Percentiles rank a stretch among this genome's conserved stretches.
Conservation (phyloP, 208 protist species). For the Trypanosoma lewisi region DNA sequence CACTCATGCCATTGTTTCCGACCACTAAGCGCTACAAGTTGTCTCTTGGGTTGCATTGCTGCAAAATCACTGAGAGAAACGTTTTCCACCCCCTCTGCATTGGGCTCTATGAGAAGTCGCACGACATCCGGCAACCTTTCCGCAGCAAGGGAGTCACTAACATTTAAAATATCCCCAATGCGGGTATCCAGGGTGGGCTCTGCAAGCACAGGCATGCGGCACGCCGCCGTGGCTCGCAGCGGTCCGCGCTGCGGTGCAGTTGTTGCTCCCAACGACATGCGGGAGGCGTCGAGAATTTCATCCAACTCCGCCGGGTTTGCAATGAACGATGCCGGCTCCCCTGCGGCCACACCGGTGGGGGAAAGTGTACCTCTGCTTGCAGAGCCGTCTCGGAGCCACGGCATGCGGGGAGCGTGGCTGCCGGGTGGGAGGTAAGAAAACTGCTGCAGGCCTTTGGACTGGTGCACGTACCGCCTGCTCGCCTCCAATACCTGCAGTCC, state of each 20-base stretch:
- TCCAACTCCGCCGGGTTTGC: slow-evolving; percentile 6
- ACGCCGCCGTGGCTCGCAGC: slow-evolving; percentile 22
- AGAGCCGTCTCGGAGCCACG: slow-evolving; percentile 56
- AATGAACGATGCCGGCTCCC: background rate
- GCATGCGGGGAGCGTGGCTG: slow-evolving; percentile 40
- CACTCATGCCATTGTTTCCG: slow-evolving; percentile 76
- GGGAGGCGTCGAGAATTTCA: background rate
- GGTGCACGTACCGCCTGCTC: background rate
- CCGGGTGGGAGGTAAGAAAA: slow-evolving; percentile 58
- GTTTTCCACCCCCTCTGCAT: slow-evolving; percentile 60
- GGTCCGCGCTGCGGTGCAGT: slow-evolving; percentile 12
- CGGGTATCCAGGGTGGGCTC: slow-evolving; percentile 59
- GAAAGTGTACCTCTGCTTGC: too few relatives aligned
- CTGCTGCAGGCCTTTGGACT: background rate
- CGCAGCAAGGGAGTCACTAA: slow-evolving; percentile 40
- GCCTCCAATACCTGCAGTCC: background rate
- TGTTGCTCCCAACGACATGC: background rate
- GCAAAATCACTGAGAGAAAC: slow-evolving; percentile 71
- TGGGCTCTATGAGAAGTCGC: slow-evolving; percentile 69
- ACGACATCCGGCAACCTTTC: slow-evolving; percentile 69
- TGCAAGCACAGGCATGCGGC: slow-evolving; percentile 32
- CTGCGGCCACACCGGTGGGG: background rate
- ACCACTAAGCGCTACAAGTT: slow-evolving; percentile 56
- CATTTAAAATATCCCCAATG: slow-evolving; percentile 66
- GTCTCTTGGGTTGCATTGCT: slow-evolving; percentile 74